A percentile compares a stretch with the other conserved stretches of the same genome.
phyloP scores from a whole-genome alignment of 352 stramenopile genomes.

The Sclerospora graminicola region DNA sequence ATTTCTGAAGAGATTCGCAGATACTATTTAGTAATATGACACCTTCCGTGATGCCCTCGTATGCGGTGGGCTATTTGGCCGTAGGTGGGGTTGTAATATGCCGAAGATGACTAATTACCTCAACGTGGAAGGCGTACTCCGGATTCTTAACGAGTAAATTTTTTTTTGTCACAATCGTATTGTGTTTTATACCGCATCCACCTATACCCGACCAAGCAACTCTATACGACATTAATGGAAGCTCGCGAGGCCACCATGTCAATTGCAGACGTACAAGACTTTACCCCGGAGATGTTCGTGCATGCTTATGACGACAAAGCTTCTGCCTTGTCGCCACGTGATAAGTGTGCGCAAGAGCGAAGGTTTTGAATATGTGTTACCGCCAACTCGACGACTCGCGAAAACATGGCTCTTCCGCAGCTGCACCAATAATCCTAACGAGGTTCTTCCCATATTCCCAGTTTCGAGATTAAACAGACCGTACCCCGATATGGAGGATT shows the following conservation, averaged over 20 bases:
- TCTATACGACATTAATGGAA: constrained; percentile 71
- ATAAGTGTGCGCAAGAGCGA: no score
- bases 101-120: constrained; percentile 88
- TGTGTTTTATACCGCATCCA: constrained; percentile 82
- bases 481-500: no score
- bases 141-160: constrained; percentile 68
- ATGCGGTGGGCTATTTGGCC: constrained; percentile 59
- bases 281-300: no score
- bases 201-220: constrained; percentile 71
- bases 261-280: constrained; percentile 55
- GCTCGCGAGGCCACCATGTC: constrained; percentile 67
- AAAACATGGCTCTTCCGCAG: no score
- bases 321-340: no score
- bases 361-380: no score
- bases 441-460: no score
- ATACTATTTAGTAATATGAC: constrained; percentile 88
- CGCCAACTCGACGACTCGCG: no score
- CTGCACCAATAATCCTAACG: no score
- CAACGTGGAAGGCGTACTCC: constrained; percentile 62
- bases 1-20: constrained; percentile 81
- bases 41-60: constrained; percentile 78
- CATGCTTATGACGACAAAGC: no score
- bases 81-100: constrained; percentile 74
- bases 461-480: no score
- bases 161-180: constrained; percentile 48